Base-by-base conservation (phyloP, 2,329 filamentous ascomycete species). In the Diaporthe citriasiana region DNA sequence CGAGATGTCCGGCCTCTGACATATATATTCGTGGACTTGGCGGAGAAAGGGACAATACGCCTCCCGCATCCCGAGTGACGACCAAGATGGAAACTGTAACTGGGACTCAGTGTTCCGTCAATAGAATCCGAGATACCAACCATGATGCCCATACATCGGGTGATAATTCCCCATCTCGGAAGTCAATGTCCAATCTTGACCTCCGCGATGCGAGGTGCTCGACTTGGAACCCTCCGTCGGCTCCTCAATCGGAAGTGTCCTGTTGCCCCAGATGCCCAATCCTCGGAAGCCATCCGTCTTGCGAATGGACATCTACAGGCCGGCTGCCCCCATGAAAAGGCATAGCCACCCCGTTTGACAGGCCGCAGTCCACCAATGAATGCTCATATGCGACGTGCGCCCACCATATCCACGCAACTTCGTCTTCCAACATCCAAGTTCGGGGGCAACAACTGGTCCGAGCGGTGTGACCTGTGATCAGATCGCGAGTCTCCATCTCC, bases 381-480 rank as follows among this genome's bases (percentile, higher is more conserved):
- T 33, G 10, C 12, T 0, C 4, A 19, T 5, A 33, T 35, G 27
- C 2, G 19, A 4, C 19, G 27, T 22, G 4, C 59, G 9, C 33
- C 22, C 27, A 30, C 17, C 25, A 42, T 17, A 8, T 27, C 9
- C 27, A 12, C 25, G 40, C 22, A 33, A 19, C 19, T 65, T 47
- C 19, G 25, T 10, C 40, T n/a, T 25, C 19, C 40, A 65, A 22
- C 59, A 35, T 22, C 25, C 27, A 45, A n/a, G 27, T 6, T n/a
- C 10, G 7, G 19, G 19, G 19, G 27, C 17, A 3, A 13, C 17
- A 10, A 63, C 59, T 47, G 42, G 40, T 6, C 42, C 60, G 42
- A 50, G 42, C 27, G 27, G 40, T 38, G 40, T 59, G 68, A 40
- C 56, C 27, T 51, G 55, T 42, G 60, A 50, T 50, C 60, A 65